phyloP scores from a whole-genome alignment of 2,329 filamentous ascomycete genomes.

The Metarhizium album region DNA sequence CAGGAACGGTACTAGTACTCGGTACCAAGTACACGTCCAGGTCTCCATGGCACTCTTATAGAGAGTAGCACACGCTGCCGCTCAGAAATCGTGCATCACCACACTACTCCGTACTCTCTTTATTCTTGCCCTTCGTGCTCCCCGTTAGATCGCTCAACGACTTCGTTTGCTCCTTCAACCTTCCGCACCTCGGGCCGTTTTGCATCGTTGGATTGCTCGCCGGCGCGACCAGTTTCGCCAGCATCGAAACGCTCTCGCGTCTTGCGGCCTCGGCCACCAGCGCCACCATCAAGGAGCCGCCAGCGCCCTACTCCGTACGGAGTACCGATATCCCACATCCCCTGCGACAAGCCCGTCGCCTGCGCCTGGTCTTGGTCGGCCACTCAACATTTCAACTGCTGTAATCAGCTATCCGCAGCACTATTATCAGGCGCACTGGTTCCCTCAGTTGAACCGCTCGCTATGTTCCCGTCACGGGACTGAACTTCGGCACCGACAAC shows the following conservation, averaged over 20 bases:
- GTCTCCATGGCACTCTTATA: neutral
- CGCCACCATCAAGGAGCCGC: no score
- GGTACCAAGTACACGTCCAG: neutral
- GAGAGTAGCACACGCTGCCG: neutral
- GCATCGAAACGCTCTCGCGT: neutral
- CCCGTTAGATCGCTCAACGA: neutral
- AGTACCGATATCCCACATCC: no score
- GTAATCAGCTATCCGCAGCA: no score
- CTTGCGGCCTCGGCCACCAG: neutral
- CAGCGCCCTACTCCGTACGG: no score
- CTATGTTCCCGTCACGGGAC: constrained; percentile 4
- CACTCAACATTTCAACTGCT: no score
- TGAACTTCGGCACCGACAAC: neutral
- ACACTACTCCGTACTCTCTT: no score
- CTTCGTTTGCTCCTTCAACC: neutral
- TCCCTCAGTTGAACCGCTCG: constrained; percentile 1
- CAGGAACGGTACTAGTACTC: neutral
- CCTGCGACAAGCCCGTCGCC: no score
- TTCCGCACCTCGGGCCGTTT: neutral
- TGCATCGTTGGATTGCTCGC: neutral
- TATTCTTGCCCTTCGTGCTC: neutral
- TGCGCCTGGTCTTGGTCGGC: no score
- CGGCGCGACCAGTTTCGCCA: neutral
- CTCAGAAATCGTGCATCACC: neutral
- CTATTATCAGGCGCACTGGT: neutral